Evolutionary conservation across 179 eudicot species (phyloP).

Genomic region (Carnegiea gigantea): DNA sequence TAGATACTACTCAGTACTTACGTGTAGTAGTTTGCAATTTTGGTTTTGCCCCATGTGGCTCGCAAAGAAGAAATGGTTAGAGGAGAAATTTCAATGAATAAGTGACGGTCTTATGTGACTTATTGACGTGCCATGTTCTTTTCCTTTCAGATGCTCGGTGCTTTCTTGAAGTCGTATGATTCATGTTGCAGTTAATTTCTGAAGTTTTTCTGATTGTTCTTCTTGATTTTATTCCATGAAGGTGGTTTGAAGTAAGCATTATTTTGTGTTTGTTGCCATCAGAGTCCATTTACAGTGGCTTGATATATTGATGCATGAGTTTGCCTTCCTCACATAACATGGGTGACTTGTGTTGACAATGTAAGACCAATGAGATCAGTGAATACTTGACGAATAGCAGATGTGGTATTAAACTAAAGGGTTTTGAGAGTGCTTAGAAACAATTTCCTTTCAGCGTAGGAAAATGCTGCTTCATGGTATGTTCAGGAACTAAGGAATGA

Average conservation of each 20-base stretch:
- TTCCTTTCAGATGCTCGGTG: not conserved
- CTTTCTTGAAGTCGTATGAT: not conserved
- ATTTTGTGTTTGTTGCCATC: not conserved
- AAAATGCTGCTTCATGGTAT: not conserved
- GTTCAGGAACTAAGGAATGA: not conserved
- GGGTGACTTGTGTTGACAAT: not conserved
- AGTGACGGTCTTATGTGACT: not conserved
- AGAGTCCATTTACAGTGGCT: not conserved
- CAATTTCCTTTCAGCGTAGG: not conserved
- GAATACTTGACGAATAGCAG: not conserved
- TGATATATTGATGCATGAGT: not conserved
- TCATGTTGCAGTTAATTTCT: not conserved
- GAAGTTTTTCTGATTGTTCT: not conserved
- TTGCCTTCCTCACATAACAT: not conserved
- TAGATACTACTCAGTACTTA: slow-evolving; percentile 9
- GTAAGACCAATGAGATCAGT: not conserved
- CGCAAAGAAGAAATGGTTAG: not conserved
- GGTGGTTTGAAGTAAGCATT: slow-evolving; percentile 7
- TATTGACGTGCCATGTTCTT: too few species aligned
- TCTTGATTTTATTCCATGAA: not conserved
- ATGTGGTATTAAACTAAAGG: not conserved
- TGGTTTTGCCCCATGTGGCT: slow-evolving; percentile 10
- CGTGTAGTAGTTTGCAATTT: slow-evolving; percentile 11
- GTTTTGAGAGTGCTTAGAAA: not conserved
- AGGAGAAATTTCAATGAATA: slow-evolving; percentile 7